Conservation (phyloP, 2,329 filamentous ascomycete genomes). For the Hypoxylon rubiginosum region DNA sequence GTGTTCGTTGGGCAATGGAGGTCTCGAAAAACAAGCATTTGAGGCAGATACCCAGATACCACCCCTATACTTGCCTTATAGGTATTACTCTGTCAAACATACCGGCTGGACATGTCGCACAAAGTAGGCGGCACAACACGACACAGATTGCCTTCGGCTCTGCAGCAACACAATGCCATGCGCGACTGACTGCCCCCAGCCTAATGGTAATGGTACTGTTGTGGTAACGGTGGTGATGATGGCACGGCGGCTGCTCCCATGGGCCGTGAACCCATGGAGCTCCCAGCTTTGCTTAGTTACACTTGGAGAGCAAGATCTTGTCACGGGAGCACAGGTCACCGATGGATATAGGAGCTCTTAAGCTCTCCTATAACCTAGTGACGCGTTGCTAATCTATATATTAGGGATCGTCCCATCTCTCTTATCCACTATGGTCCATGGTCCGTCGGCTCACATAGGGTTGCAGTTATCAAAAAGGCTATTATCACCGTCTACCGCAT, state of each 20-base stretch:
- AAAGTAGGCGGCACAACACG: constrained; percentile 20
- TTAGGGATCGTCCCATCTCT: constrained; percentile 42
- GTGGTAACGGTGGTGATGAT: constrained; percentile 29
- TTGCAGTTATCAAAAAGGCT: constrained; percentile 44
- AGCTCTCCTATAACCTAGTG: constrained; percentile 41
- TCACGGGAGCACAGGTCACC: constrained; percentile 37
- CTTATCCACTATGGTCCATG: constrained; percentile 33
- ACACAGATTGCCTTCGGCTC: constrained; percentile 31
- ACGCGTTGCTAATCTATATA: constrained; percentile 44
- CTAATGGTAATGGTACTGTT: constrained; percentile 29
- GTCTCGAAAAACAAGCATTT: constrained; percentile 34
- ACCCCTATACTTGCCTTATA: constrained; percentile 42
- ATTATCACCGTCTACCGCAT: constrained; percentile 39
- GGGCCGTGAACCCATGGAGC: background rate
- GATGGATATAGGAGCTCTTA: constrained; percentile 34
- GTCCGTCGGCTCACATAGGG: constrained; percentile 37
- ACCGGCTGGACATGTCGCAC: constrained; percentile 31
- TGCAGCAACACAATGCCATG: constrained; percentile 36
- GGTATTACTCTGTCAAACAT: constrained; percentile 40
- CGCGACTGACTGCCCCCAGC: constrained; percentile 22
- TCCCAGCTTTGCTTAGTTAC: constrained; percentile 24
- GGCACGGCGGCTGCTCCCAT: constrained; percentile 29
- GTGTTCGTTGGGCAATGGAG: constrained; percentile 23
- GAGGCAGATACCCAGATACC: constrained; percentile 41
- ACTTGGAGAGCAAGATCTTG: constrained; percentile 28